phyloP scores from a whole-genome alignment of 2,329 filamentous ascomycete genomes.

The Penicillium nordicum region DNA sequence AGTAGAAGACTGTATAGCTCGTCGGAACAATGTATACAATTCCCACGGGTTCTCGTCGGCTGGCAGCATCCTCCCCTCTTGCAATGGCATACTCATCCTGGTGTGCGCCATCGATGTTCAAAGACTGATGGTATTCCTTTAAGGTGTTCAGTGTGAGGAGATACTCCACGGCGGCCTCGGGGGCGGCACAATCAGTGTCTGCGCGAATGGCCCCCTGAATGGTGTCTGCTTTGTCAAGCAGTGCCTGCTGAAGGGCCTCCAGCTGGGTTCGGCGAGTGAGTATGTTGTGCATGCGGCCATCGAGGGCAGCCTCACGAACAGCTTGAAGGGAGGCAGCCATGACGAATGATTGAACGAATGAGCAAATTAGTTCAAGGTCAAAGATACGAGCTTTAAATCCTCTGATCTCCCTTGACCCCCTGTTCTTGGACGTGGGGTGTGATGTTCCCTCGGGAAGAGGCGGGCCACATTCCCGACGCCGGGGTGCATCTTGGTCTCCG shows the following conservation, averaged over 20 bases:
- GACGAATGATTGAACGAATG: not conserved
- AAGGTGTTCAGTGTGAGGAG: slow-evolving; percentile 27
- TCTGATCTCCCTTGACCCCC: not conserved
- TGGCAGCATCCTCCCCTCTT: slow-evolving; percentile 19
- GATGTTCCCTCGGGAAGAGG: not conserved
- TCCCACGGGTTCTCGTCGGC: slow-evolving; percentile 15
- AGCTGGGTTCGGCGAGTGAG: slow-evolving; percentile 42
- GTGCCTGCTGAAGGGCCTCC: slow-evolving; percentile 32
- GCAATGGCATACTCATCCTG: slow-evolving; percentile 25
- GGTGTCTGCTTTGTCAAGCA: slow-evolving; percentile 27
- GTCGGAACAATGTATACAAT: slow-evolving; percentile 49
- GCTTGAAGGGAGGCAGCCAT: not conserved
- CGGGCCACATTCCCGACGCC: not conserved
- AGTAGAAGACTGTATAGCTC: slow-evolving; percentile 50
- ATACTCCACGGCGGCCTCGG: slow-evolving; percentile 35
- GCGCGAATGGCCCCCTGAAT: slow-evolving; percentile 33
- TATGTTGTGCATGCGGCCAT: slow-evolving; percentile 40
- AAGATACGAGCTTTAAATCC: not conserved
- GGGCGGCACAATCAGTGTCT: slow-evolving; percentile 28
- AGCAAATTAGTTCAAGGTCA: not conserved
- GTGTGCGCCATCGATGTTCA: slow-evolving; percentile 20
- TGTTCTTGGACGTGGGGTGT: not conserved
- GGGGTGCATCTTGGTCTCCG: not conserved
- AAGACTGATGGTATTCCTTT: slow-evolving; percentile 23
- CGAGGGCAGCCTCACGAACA: slow-evolving; percentile 17